Base-by-base conservation (phyloP, 108 stramenopile species). In the Skeletonema potamos region DNA sequence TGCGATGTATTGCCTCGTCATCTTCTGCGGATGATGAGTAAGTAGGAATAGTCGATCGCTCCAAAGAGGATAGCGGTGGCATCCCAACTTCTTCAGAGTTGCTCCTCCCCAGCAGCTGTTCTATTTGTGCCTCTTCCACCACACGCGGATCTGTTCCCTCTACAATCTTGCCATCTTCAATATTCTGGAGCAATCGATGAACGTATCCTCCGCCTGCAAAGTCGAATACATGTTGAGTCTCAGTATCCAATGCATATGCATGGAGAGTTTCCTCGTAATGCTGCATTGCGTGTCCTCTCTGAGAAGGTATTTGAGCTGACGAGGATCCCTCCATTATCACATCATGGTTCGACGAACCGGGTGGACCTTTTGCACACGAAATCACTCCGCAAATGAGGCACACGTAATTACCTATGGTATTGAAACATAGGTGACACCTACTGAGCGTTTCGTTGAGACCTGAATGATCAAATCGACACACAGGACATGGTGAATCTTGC, bases 151-250 rank as follows among this genome's bases (percentile, higher is more conserved):
- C 93, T 30, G 66, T 68, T 2, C 89, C 86, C 82, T 97, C 97
- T 8, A 97, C 96, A 24, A 97, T 73, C 76, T 97, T 97, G 4
- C 94, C 96, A 82, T 96, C 96, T 41, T 92, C 87, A 65, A 85
- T 87, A 73, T 93, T 94, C 58, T 95, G 91, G 27, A 98, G 65
- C 22, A 98, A 74, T 13, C 97, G 81, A 79, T 98, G 96, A 12
- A 98, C 97, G 56, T 93, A 98, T 4, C 97, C 97, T 46, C 93
- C 94, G 0, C 97, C 97, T 2, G 88, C 93, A 74, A 96, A 98
- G 72, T 98, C 97, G 92, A 94, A 98, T 9, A 98, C 97, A 62
- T 92, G 92, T 64, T 98, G 96, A 7, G 95, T 97, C 61, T 93
- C 89, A 4, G 95, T 93, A 54, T 98, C 96, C 28, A 98, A 66